These are phyloP conservation scores for Anthostomella pinea DNA, from an alignment of 2,329 filamentous ascomycete species.

Conservation along the genomic window DNA sequence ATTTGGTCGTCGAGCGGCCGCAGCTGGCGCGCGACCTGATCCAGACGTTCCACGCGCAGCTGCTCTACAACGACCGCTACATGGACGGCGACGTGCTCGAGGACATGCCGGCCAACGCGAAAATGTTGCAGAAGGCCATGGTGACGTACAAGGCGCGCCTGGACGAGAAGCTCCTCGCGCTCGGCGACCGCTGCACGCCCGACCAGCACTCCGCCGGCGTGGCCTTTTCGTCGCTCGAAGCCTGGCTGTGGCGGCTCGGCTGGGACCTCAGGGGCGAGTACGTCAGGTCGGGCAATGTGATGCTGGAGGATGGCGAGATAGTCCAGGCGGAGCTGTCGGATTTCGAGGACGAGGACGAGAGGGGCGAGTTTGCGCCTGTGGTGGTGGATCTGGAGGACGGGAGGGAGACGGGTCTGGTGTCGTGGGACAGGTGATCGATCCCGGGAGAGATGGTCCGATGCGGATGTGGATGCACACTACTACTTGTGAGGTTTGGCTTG, in stretches of 20 bases:
- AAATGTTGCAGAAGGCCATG: conserved; percentile 44
- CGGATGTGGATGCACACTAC: too few species aligned
- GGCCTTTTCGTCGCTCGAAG: conserved; percentile 49
- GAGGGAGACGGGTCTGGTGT: conserved; percentile 50
- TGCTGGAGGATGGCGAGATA: conserved; percentile 52
- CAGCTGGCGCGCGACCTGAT: conserved; percentile 46
- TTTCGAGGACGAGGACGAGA: conserved; percentile 52
- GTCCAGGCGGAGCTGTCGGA: conserved; percentile 47
- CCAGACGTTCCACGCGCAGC: conserved; percentile 51
- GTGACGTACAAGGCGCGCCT: conserved; percentile 54
- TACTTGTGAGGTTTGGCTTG: too few species aligned
- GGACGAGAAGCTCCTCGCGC: conserved; percentile 42
- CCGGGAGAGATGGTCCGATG: too few species aligned
- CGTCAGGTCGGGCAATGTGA: conserved; percentile 45
- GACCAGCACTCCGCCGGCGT: conserved; percentile 44
- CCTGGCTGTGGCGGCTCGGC: conserved; percentile 45
- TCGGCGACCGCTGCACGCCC: conserved; percentile 32
- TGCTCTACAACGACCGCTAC: conserved; percentile 50
- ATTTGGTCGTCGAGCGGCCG: conserved; percentile 42
- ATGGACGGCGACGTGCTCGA: conserved; percentile 46
- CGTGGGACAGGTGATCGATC: conserved; percentile 40
- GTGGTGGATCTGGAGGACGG: conserved; percentile 51
- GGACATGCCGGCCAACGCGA: conserved; percentile 29
- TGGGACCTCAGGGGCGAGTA: conserved; percentile 56
- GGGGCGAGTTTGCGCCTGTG: conserved; percentile 51